These are phyloP conservation scores for Ramichloridium luteum DNA, from an alignment of 2,329 filamentous ascomycete species.

Conservation along the genomic window DNA sequence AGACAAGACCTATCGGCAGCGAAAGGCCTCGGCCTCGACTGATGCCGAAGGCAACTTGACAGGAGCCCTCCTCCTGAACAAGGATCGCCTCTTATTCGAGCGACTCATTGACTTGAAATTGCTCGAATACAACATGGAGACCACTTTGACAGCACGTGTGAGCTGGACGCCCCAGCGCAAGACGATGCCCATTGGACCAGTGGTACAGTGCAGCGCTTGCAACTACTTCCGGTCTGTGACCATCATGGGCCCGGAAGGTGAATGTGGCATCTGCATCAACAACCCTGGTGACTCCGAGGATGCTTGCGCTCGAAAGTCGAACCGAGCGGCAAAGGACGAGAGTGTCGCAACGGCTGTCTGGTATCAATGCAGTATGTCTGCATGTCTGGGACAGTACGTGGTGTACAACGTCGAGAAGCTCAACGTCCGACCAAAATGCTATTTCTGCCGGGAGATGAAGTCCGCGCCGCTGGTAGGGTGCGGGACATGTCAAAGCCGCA, in stretches of 20 bases:
- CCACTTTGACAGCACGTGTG: slow-evolving; percentile 6
- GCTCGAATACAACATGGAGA: slow-evolving; percentile 8
- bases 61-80: slow-evolving; percentile 2
- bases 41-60: slow-evolving; percentile 1
- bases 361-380: slow-evolving; percentile 6
- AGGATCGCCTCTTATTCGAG: slow-evolving; percentile 7
- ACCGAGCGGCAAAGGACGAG: neutral
- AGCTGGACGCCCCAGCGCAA: slow-evolving; percentile 6
- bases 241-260: slow-evolving; percentile 5
- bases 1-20: slow-evolving; percentile 4
- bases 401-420: slow-evolving; percentile 5
- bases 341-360: slow-evolving; percentile 1
- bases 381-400: slow-evolving; percentile 8
- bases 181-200: slow-evolving; percentile 5
- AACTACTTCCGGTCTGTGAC: slow-evolving; percentile 8
- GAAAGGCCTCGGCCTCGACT: neutral
- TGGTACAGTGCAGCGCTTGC: slow-evolving; percentile 7
- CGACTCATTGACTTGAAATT: slow-evolving; percentile 10
- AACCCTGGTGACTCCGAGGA: slow-evolving; percentile 3
- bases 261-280: slow-evolving; percentile 7
- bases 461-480: slow-evolving; percentile 6
- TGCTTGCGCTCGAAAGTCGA: no score
- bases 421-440: slow-evolving; percentile 9
- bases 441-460: slow-evolving; percentile 6
- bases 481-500: slow-evolving; percentile 3